Evolutionary conservation across 2,329 filamentous ascomycete species (phyloP), one percentile per base, ranked within the genome.

Genomic region (Leptographium procerum): DNA sequence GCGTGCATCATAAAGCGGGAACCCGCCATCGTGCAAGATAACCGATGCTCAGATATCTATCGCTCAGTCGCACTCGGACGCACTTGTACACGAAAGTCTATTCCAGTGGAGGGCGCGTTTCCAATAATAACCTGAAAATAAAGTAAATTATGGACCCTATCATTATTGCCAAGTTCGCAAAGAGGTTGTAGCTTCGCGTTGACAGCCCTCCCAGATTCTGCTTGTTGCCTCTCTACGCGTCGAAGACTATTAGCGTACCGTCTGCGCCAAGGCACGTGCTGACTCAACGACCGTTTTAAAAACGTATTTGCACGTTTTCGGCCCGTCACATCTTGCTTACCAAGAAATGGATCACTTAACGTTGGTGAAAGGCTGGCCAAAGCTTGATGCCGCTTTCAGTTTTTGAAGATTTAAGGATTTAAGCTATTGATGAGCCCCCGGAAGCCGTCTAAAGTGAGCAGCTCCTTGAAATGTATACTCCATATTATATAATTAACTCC

Each of bases 401-500:
- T 14, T 28, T 16, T 10, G 45, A 26, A 48, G 7, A 14, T 28
- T 48, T 22, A 19, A 5, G 26, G n/a, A 31, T 45, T 26, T 55
- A 45, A 31, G 13, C 50, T 47, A 54, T 8, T 45, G 36, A 11
- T 55, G 14, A 31, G 16, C 53, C 33, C 31, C 52, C 7, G 33
- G n/a, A 53, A 31, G 22, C 52, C 33, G n/a, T 53, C 5, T 22
- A 22, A 13, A 4, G 7, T 26, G 13, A 36, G 16, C 40, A 24
- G 43, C 47, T 34, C 36, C n/a, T 36, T 56, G 51, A 60, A 59
- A 57, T 28, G 47, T 50, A 62, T 62, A 62, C 58, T 60, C 55
- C 51, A 26, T 62, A 61, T 58, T 58, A 61, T 45, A 60, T 60
- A 58, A 55, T 55, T 45, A 55, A 19, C 16, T 11, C 53, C 33